Evolutionary conservation across 1,284 basidiomycete species (phyloP), one percentile per base, ranked within the genome.

Genomic region (Ceratobasidium theobromae): DNA sequence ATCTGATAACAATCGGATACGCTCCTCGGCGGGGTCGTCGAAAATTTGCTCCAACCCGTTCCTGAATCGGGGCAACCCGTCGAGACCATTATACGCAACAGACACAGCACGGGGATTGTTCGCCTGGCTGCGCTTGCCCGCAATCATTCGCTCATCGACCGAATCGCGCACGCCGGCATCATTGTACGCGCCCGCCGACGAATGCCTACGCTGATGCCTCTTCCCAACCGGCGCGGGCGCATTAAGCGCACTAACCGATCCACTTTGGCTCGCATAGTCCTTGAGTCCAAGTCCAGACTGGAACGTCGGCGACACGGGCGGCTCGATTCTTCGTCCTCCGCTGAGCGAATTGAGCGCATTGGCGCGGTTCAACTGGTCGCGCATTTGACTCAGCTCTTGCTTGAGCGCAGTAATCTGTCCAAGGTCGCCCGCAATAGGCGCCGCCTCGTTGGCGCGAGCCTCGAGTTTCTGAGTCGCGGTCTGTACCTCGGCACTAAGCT

Each of bases 341-440:
- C 91, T 95, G 55, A 95, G 81, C 16, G 85, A 83, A 72, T 92
- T 93, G 71, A 95, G 82, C 4, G 96, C 93, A 73, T 94, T 94
- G 21, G 95, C 89, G 30, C 97, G 86, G 73, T 95, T 95, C 70
- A 99, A 86, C 76, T 99, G 96, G 75, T 99, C 97, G 68, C 94
- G 91, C 55, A 99, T 81, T 70, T 80, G 88, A 76, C 89, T 88
- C 69, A 99, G 87, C 80, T 99, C 97, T 71, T 86, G 90, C 76
- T 97, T 93, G 73, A 99, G 85, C 0, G 89, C 88, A 69, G 87
- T 81, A 67, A 98, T 93, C 70, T 87, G 84, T 38, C 72, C 79
- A 1, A 76, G 69, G 0, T 77, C 71, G 28, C 75, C 77, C 12
- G 74, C 71, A 57, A 80, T 79, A 49, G 78, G 72, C 21, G 58